Evolutionary conservation across 202 grass and related monocot genomes (phyloP).

Genomic region (Eragrostis tef): DNA sequence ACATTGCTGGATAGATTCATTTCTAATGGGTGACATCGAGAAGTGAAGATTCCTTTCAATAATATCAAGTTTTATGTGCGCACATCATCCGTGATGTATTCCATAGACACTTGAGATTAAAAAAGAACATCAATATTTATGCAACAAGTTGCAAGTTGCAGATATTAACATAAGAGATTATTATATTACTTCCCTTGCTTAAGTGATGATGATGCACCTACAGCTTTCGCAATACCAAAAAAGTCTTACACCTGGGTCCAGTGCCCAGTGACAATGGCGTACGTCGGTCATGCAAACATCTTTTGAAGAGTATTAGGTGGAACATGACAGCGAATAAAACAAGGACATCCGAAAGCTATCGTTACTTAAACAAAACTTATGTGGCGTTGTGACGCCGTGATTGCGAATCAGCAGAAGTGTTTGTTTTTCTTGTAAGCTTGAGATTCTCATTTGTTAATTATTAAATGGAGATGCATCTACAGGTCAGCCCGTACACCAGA

Average conservation of each 20-base stretch:
- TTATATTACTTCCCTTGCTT: background rate
- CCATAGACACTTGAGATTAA: slow-evolving; percentile 8
- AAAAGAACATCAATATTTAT: background rate
- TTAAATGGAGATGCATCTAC: background rate
- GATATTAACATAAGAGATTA: slow-evolving; percentile 14
- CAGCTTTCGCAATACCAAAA: background rate
- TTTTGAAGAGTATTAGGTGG: background rate
- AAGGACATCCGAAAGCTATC: background rate
- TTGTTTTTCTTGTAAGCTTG: background rate
- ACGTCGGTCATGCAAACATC: background rate
- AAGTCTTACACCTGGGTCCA: background rate
- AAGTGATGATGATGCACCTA: background rate
- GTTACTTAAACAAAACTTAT: slow-evolving; percentile 13
- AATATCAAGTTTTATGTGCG: background rate
- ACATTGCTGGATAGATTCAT: background rate
- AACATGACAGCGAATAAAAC: slow-evolving; percentile 20
- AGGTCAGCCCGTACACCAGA: slow-evolving; percentile 14
- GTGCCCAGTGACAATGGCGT: background rate
- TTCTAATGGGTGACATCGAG: slow-evolving; percentile 4
- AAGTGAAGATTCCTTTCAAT: slow-evolving; percentile 21
- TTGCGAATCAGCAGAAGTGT: background rate
- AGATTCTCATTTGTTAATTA: slow-evolving; percentile 2
- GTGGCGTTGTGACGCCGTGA: slow-evolving; percentile 31
- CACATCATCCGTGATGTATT: slow-evolving; percentile 26
- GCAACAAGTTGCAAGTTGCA: slow-evolving; percentile 47